Percentiles rank a stretch among this genome's conserved stretches.
Conservation (phyloP, 1,284 basidiomycete species). For the Singerocomus inundabilis region DNA sequence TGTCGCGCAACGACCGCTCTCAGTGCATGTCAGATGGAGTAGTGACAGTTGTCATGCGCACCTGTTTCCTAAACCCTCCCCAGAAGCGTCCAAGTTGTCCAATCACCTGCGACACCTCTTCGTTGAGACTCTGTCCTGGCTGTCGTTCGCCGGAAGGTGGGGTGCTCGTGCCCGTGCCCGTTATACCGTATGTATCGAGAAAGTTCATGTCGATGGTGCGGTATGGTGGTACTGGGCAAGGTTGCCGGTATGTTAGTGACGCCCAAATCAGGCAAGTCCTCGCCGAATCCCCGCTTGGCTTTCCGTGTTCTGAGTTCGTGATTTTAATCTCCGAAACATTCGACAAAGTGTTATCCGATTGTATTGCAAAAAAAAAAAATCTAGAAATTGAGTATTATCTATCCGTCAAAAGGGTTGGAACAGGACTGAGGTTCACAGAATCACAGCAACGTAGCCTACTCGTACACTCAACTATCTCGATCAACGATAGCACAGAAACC, state of each 20-base stretch:
- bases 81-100: constrained; percentile 83
- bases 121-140: constrained; percentile 67
- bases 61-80: constrained; percentile 89
- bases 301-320: too few relatives aligned
- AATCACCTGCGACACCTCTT: constrained; percentile 85
- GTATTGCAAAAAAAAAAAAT: too few relatives aligned
- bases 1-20: constrained; percentile 32
- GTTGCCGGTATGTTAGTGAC: background rate
- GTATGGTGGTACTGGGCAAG: background rate
- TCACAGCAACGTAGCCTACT: constrained; percentile 4
- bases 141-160: constrained; percentile 40
- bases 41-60: constrained; percentile 34
- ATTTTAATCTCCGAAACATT: too few relatives aligned
- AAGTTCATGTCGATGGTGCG: constrained; percentile 58
- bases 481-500: background rate
- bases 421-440: background rate
- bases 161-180: constrained; percentile 43
- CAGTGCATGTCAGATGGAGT: background rate
- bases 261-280: constrained; percentile 20
- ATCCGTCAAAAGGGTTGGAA: background rate
- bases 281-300: too few relatives aligned
- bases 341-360: too few relatives aligned
- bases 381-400: too few relatives aligned
- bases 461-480: constrained; percentile 16
- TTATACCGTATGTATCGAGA: constrained; percentile 63